Conservation (phyloP, 2,329 filamentous ascomycete species). For the Pyrenophora graminea region DNA sequence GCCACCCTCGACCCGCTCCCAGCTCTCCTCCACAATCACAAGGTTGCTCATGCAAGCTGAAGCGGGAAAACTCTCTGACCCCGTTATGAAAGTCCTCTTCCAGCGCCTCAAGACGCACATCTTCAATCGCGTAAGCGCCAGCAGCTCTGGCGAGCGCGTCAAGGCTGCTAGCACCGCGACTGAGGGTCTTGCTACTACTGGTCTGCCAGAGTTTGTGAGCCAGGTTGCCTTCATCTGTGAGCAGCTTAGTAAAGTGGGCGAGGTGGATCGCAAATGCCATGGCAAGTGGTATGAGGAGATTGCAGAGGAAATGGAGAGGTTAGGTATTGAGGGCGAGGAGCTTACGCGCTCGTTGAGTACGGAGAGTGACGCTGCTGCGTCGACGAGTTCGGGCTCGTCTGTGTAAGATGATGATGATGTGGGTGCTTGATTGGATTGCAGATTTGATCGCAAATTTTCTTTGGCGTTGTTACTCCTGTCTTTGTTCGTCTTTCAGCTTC, state of each 20-base stretch:
- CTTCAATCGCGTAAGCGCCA: conserved; percentile 65
- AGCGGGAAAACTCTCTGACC: conserved; percentile 58
- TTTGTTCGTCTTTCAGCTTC: not conserved
- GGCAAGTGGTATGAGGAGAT: conserved; percentile 72
- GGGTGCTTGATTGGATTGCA: not conserved
- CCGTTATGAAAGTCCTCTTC: conserved; percentile 69
- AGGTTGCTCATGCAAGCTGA: conserved; percentile 60
- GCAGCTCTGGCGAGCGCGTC: conserved; percentile 71
- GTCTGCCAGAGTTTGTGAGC: conserved; percentile 73
- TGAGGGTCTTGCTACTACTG: conserved; percentile 70
- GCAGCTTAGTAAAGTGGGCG: conserved; percentile 65
- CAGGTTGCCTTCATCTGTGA: conserved; percentile 72
- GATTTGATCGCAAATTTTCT: not conserved
- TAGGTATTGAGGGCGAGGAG: conserved; percentile 40
- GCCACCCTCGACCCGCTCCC: conserved; percentile 52
- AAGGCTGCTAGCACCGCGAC: conserved; percentile 69
- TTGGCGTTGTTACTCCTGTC: conserved; percentile 1
- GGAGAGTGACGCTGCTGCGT: conserved; percentile 24
- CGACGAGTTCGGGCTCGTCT: not conserved
- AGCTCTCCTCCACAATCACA: conserved; percentile 50
- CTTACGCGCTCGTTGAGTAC: conserved; percentile 30
- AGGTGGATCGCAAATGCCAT: conserved; percentile 70
- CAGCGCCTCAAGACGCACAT: conserved; percentile 70
- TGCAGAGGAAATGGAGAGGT: conserved; percentile 57
- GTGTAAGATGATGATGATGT: not conserved